A percentile compares a stretch with the other conserved stretches of the same genome.
These are phyloP conservation scores for Astragalus membranaceus DNA, from an alignment of 306 rosid genomes.

Conservation along the genomic window DNA sequence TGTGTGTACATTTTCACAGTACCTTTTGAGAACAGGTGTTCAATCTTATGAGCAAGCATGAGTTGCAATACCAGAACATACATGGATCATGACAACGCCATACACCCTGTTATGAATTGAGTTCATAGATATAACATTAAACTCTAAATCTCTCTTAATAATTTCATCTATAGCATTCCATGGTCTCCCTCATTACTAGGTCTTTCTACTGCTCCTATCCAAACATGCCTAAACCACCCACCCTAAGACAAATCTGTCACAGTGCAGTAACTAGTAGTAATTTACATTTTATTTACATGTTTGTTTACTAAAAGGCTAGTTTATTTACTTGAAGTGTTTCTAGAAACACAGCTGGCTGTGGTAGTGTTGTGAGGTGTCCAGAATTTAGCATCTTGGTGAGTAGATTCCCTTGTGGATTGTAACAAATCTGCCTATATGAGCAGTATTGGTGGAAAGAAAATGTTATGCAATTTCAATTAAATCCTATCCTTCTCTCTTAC, in stretches of 20 bases:
- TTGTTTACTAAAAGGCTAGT: no score
- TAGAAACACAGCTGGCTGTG: no score
- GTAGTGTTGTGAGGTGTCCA: no score
- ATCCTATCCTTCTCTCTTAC: no score
- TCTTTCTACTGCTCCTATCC: not conserved
- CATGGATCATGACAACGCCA: not conserved
- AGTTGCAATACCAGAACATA: not conserved
- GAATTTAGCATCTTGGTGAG: no score
- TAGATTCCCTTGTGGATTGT: no score
- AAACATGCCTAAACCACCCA: not conserved
- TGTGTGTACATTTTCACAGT: not conserved
- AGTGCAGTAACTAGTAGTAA: no score
- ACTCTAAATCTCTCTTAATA: not conserved
- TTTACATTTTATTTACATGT: no score
- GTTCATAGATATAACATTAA: not conserved
- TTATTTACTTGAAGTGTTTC: no score
- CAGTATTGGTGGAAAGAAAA: no score
- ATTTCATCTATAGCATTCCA: not conserved
- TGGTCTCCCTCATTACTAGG: not conserved
- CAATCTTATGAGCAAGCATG: not conserved
- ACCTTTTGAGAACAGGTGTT: not conserved
- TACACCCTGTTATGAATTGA: not conserved
- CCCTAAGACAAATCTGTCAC: not conserved
- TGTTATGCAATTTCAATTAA: no score
- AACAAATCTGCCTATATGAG: no score